These are phyloP conservation scores for Chaetoceros tenuissimus DNA, from an alignment of 108 stramenopile genomes.

Conservation along the genomic window DNA sequence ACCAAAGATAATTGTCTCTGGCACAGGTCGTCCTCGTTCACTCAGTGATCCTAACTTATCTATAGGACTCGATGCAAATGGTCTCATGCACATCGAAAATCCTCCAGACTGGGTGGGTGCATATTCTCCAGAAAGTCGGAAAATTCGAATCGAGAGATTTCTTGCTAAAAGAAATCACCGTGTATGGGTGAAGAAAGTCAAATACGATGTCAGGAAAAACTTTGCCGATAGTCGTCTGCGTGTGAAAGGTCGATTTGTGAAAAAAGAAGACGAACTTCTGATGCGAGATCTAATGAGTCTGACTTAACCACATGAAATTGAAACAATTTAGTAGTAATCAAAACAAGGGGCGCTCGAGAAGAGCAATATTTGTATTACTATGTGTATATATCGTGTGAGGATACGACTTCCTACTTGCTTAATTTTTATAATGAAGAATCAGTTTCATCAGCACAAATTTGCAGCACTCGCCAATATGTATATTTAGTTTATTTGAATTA, in stretches of 20 bases:
- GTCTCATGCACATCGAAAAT: conserved; percentile 61
- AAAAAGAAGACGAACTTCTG: conserved; percentile 97
- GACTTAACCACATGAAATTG: conserved; percentile 33
- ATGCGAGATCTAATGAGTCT: conserved; percentile 90
- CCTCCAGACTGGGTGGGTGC: conserved; percentile 92
- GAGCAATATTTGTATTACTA: not conserved
- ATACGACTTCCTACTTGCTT: too few relatives aligned
- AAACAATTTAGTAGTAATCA: conserved; percentile 3
- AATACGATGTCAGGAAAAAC: conserved; percentile 98
- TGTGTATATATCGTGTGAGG: not conserved
- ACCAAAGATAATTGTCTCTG: conserved; percentile 41
- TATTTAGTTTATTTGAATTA: too few relatives aligned
- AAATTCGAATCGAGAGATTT: conserved; percentile 82
- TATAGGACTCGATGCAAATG: conserved; percentile 44
- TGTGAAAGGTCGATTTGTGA: conserved; percentile 97
- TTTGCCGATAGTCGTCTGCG: conserved; percentile 95
- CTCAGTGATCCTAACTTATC: conserved; percentile 77
- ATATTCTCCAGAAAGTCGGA: conserved; percentile 91
- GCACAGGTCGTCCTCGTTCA: conserved; percentile 69
- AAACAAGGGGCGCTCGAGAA: not conserved
- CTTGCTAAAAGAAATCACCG: conserved; percentile 88
- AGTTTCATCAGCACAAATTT: too few relatives aligned
- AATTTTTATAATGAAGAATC: too few relatives aligned
- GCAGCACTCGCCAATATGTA: too few relatives aligned
- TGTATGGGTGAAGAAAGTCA: conserved; percentile 96